Evolutionary conservation across 345 rosid species (phyloP).

Genomic region (Bruguiera parviflora): DNA sequence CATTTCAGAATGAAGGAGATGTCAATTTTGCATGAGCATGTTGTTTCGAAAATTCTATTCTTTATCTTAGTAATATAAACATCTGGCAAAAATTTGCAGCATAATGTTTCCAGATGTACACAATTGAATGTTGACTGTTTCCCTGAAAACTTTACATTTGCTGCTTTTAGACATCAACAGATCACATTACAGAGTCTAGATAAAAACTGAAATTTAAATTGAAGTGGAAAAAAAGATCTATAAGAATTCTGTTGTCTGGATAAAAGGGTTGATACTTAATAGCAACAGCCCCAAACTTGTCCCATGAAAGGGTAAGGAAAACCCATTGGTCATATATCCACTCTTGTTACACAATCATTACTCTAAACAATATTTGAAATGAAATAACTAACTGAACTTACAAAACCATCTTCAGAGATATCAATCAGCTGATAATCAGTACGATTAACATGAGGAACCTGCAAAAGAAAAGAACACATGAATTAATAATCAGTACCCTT

Average conservation of each 20-base stretch:
- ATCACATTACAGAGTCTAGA: background rate
- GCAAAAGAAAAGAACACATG: background rate
- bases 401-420: constrained; percentile 23
- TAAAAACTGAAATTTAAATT: too few species aligned
- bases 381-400: background rate
- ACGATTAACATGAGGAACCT: constrained; percentile 22
- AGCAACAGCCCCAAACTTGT: background rate
- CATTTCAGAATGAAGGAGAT: background rate
- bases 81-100: background rate
- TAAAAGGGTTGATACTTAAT: background rate
- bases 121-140: background rate
- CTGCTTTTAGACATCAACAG: background rate
- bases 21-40: background rate
- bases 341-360: background rate
- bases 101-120: background rate
- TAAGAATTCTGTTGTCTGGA: too few species aligned
- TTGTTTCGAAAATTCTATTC: background rate
- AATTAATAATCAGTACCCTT: background rate
- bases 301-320: background rate
- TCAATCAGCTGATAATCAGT: constrained; percentile 21
- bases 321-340: background rate
- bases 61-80: background rate
- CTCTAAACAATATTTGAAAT: background rate
- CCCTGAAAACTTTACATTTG: background rate
- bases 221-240: too few species aligned